These are phyloP conservation scores for Podospora anserina DNA, from an alignment of 495 filamentous ascomycete genomes.

Conservation along the genomic window DNA sequence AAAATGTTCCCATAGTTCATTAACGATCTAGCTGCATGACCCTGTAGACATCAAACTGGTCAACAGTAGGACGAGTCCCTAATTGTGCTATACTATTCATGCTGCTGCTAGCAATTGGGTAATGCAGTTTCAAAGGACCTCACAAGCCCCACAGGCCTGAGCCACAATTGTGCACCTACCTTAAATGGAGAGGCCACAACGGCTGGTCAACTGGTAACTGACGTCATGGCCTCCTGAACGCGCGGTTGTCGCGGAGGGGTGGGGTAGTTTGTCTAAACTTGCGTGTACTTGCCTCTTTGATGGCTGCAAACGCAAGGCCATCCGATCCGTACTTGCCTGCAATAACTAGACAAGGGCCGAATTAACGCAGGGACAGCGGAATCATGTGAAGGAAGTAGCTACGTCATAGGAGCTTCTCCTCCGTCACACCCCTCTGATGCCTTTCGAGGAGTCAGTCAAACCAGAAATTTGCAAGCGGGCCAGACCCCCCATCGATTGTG, in stretches of 20 bases:
- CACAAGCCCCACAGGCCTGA: neutral
- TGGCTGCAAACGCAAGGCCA: neutral
- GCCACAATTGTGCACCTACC: neutral
- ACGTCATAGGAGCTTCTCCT: constrained; percentile 7
- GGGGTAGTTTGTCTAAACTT: neutral
- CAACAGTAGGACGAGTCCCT: neutral
- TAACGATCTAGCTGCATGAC: neutral
- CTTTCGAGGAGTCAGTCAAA: neutral
- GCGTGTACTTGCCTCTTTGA: constrained; percentile 1
- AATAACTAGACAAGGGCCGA: neutral
- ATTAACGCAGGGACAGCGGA: neutral
- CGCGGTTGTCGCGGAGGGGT: neutral
- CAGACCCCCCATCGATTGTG: neutral
- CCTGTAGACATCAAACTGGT: neutral
- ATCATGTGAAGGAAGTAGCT: constrained; percentile 2
- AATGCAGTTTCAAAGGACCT: neutral
- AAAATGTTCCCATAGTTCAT: neutral
- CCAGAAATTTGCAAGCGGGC: constrained; percentile 3
- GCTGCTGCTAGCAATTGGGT: neutral
- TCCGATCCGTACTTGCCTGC: constrained; percentile 3
- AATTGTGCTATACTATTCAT: neutral
- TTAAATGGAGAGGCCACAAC: neutral
- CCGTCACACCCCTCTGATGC: constrained; percentile 15
- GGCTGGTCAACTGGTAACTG: neutral
- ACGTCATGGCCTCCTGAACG: neutral